A percentile compares a stretch with the other conserved stretches of the same genome.
phyloP scores from a whole-genome alignment of 208 protist genomes.

The Crithidia brevicula region DNA sequence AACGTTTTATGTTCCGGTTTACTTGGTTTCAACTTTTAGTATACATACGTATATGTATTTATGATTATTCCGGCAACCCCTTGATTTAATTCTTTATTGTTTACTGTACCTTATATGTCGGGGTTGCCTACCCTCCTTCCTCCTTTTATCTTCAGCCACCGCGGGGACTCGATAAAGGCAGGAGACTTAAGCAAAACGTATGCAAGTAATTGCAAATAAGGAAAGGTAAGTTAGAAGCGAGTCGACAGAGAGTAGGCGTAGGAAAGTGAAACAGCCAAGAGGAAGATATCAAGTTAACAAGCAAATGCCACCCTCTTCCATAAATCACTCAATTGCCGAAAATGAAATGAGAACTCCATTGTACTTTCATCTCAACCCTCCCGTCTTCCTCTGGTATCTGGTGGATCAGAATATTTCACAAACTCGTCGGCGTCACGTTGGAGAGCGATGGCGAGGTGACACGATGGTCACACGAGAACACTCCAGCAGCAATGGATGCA shows the following conservation, averaged over 20 bases:
- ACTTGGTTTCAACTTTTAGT: too few relatives aligned
- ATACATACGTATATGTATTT: too few relatives aligned
- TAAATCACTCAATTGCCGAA: not conserved
- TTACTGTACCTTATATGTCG: too few relatives aligned
- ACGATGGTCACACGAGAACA: not conserved
- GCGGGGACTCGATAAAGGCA: conserved; percentile 5
- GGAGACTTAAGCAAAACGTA: not conserved
- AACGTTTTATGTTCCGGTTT: too few relatives aligned
- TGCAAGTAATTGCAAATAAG: not conserved
- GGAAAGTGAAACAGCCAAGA: not conserved
- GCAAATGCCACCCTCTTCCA: not conserved
- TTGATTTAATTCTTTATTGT: too few relatives aligned
- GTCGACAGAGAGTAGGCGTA: not conserved
- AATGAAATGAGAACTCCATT: not conserved
- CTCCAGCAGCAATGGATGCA: not conserved
- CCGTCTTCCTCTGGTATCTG: not conserved
- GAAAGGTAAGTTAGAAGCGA: not conserved
- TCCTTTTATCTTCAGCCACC: too few relatives aligned
- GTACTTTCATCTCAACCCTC: not conserved
- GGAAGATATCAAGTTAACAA: not conserved
- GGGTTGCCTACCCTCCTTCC: too few relatives aligned
- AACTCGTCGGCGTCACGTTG: not conserved
- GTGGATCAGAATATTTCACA: not conserved
- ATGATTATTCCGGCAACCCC: too few relatives aligned
- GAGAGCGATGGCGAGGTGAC: not conserved